A percentile compares a stretch with the other conserved stretches of the same genome.
Evolutionary conservation across 306 rosid genomes (phyloP).

Genomic region (Astragalus glycyphyllos): DNA sequence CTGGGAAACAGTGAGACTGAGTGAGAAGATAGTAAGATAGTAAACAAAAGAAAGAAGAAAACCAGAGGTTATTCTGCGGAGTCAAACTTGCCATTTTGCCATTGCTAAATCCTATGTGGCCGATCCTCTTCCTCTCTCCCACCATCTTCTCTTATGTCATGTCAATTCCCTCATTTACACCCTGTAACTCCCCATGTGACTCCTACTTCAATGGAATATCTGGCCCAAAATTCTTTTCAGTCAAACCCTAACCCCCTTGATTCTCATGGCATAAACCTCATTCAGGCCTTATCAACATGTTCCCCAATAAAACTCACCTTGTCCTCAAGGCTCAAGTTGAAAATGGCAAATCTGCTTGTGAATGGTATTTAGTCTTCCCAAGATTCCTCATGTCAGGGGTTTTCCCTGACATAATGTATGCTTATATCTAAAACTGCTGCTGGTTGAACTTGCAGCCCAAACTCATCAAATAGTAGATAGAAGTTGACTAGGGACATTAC

Average conservation of each 20-base stretch:
- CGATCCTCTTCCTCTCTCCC: not conserved
- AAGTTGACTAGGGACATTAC: not conserved
- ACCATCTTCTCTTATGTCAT: not conserved
- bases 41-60: constrained; percentile 18
- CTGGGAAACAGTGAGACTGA: constrained; percentile 3
- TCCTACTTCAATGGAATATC: not conserved
- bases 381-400: not conserved
- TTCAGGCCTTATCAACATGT: not conserved
- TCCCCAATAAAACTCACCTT: not conserved
- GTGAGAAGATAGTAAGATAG: not conserved
- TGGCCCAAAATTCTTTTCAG: not conserved
- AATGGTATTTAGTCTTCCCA: constrained; percentile 4
- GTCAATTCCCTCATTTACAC: not conserved
- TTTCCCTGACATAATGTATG: not conserved
- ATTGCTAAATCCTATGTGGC: constrained; percentile 3
- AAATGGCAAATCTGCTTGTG: not conserved
- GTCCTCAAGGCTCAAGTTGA: not conserved
- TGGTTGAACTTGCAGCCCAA: not conserved
- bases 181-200: not conserved
- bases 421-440: constrained; percentile 2
- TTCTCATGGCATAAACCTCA: not conserved
- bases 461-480: not conserved
- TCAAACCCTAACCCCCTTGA: not conserved
- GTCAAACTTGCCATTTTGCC: not conserved
- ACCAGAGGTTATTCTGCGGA: not conserved